Evolutionary conservation across 2,329 filamentous ascomycete genomes (phyloP), one percentile per base, ranked within the genome.

Genomic region (Fusarium verticillioides): DNA sequence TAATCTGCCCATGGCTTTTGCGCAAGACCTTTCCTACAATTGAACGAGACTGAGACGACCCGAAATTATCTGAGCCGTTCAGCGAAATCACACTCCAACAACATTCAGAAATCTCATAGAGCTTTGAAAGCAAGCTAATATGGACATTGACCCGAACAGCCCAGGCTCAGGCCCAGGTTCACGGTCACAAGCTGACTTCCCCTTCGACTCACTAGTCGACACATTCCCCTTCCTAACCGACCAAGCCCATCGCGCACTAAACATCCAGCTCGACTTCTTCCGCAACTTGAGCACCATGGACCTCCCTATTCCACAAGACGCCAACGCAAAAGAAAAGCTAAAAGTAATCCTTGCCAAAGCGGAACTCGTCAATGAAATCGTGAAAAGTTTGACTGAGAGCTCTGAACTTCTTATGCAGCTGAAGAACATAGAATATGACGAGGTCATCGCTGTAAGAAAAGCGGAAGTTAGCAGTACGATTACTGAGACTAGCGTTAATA

Each of bases 71-170:
- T 47, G 9, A 9, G 0, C 13, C 9, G 8, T 3, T 40, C 10
- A 40, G 0, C 26, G 5, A n/a, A 16, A 7, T 18, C 18, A 4
- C 12, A 15, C 23, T 21, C 2, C 19, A 4, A 15, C 7, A 4
- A 30, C 7, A 39, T 30, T 7, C 9, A 9, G 4, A 9, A 12
- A 19, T 18, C 12, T 26, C 18, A 15, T n/a, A 34, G 7, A 28
- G 7, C 3, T 2, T 18, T 7, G 2, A 15, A 7, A 1, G 10
- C 15, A 36, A n/a, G 4, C 30, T 4, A 28, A 3, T 2, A 49
- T 30, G 37, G 52, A 50, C 8, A 9, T 12, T 15, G 32, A 15
- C 7, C 32, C 46, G 52, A 18, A 19, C 9, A 42, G 23, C 16
- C 42, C 36, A 47, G 15, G 11, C 2, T n/a, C 39, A n/a, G 39